These are phyloP conservation scores for Cyclostephanos tholiformis DNA, from an alignment of 108 stramenopile species.

Conservation along the genomic window DNA sequence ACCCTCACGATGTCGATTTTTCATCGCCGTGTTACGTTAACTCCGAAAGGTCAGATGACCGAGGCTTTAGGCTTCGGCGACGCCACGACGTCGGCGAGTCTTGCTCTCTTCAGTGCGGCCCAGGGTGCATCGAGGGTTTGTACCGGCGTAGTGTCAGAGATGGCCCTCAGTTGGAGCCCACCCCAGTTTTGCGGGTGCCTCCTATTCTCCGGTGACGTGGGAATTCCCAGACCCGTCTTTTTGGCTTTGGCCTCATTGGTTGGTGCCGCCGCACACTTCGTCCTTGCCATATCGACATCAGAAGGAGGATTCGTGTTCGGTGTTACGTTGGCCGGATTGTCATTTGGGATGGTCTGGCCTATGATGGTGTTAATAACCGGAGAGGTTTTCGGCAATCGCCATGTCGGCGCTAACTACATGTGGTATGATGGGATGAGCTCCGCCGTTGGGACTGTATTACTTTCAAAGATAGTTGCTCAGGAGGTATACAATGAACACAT, in stretches of 20 bases:
- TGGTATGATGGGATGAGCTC: constrained; percentile 81
- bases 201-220: constrained; percentile 44
- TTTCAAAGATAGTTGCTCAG: constrained; percentile 82
- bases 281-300: constrained; percentile 60
- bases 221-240: constrained; percentile 75
- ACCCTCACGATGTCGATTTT: neutral
- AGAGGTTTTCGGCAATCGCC: constrained; percentile 69
- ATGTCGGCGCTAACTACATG: constrained; percentile 87
- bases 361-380: constrained; percentile 57
- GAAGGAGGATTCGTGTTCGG: constrained; percentile 72
- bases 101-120: constrained; percentile 81
- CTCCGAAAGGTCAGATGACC: constrained; percentile 66
- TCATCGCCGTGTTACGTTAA: neutral
- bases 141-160: constrained; percentile 70
- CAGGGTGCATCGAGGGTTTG: constrained; percentile 76
- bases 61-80: constrained; percentile 70
- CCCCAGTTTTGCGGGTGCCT: constrained; percentile 41
- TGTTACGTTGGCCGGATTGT: constrained; percentile 66
- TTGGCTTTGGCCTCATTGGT: constrained; percentile 69
- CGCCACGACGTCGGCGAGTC: constrained; percentile 60
- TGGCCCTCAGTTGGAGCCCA: constrained; percentile 58
- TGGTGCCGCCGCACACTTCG: constrained; percentile 61
- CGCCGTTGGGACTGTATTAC: constrained; percentile 79
- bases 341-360: constrained; percentile 90
- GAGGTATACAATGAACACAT: constrained; percentile 76